phyloP scores from a whole-genome alignment of 1,284 basidiomycete species.

The Cryptococcus hybrid region DNA sequence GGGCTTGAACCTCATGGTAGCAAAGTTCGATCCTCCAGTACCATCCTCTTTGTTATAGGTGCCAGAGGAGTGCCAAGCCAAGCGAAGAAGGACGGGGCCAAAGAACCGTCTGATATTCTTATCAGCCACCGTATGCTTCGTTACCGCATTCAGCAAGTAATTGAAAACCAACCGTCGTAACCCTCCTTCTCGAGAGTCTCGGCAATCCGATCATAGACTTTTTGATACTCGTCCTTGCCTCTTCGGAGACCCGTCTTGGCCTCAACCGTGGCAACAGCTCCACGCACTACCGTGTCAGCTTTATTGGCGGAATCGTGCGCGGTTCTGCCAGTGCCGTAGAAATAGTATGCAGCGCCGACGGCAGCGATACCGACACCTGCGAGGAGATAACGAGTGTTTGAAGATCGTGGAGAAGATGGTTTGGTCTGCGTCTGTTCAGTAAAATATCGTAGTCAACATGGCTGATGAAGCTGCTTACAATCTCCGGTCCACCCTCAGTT shows the following conservation, averaged over 20 bases:
- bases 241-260: conserved; percentile 50
- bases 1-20: conserved; percentile 90
- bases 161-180: conserved; percentile 67
- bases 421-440: conserved; percentile 17
- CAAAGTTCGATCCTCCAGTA: conserved; percentile 87
- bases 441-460: background rate
- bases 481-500: conserved; percentile 22
- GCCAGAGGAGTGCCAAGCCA: conserved; percentile 88
- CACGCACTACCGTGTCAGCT: conserved; percentile 58
- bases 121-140: background rate
- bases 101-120: conserved; percentile 70
- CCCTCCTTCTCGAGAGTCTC: conserved; percentile 71
- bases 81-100: conserved; percentile 83
- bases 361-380: conserved; percentile 38
- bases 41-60: conserved; percentile 85
- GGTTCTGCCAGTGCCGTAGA: conserved; percentile 40
- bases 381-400: conserved; percentile 34
- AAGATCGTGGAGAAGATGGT: conserved; percentile 34
- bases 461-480: conserved; percentile 22
- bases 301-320: conserved; percentile 54
- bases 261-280: conserved; percentile 62
- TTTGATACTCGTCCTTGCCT: conserved; percentile 70
- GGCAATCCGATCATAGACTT: conserved; percentile 86
- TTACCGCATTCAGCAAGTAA: background rate
- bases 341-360: conserved; percentile 46